A percentile compares a stretch with the other conserved stretches of the same genome.
These are phyloP conservation scores for Stereum hirsutum DNA, from an alignment of 1,284 basidiomycete species.

Conservation along the genomic window DNA sequence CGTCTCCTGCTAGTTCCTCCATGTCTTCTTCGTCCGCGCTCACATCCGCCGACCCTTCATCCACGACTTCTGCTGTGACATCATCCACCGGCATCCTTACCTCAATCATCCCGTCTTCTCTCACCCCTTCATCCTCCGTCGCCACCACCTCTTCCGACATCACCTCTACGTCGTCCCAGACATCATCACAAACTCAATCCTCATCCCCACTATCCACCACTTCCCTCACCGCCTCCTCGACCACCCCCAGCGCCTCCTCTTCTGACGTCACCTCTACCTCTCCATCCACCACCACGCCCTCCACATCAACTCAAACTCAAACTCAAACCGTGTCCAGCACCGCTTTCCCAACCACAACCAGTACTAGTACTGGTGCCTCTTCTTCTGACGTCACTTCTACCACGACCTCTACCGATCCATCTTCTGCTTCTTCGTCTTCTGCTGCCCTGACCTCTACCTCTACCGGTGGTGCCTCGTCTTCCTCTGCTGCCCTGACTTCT, in stretches of 20 bases:
- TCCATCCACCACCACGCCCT: neutral
- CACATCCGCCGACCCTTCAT: neutral
- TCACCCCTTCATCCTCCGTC: no score
- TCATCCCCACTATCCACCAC: no score
- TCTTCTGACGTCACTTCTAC: no score
- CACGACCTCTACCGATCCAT: neutral
- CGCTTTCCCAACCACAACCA: neutral
- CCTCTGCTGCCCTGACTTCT: neutral
- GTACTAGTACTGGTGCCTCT: neutral
- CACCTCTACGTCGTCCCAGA: no score
- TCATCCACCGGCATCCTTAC: no score
- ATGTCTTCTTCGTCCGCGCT: neutral
- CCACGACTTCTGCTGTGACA: neutral
- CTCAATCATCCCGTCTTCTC: no score
- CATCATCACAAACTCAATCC: no score
- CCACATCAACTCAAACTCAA: neutral
- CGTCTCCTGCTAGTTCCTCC: no score
- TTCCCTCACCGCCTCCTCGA: no score
- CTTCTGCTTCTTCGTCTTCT: neutral
- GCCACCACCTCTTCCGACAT: no score
- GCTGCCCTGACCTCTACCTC: neutral
- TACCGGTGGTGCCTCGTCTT: neutral
- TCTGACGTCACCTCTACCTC: neutral
- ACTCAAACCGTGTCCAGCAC: neutral
- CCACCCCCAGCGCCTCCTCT: no score